phyloP scores from a whole-genome alignment of 192 early-diverging fungal species.

The Dissophora ornata region DNA sequence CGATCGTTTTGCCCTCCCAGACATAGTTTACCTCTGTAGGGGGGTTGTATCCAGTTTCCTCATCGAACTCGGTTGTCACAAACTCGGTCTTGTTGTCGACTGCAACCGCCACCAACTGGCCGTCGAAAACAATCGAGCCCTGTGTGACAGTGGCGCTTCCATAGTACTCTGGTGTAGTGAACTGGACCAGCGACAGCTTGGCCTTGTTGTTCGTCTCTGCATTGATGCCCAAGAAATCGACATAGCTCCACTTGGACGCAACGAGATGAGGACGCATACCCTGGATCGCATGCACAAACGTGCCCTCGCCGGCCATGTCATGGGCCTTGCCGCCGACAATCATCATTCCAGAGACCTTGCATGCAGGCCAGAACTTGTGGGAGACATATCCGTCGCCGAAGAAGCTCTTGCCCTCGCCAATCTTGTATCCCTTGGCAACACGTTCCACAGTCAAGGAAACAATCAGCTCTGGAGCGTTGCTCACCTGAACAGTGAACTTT shows the following conservation, averaged over 20 bases:
- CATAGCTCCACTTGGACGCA: slow-evolving; percentile 87
- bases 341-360: slow-evolving; percentile 76
- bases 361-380: slow-evolving; percentile 88
- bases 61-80: slow-evolving; percentile 71
- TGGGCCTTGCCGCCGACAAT: slow-evolving; percentile 74
- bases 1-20: slow-evolving; percentile 84
- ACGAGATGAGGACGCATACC: slow-evolving; percentile 87
- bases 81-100: slow-evolving; percentile 78
- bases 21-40: slow-evolving; percentile 77
- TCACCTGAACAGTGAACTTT: slow-evolving; percentile 65
- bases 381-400: slow-evolving; percentile 79
- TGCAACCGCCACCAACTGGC: slow-evolving; percentile 77
- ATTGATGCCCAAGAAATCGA: slow-evolving; percentile 66
- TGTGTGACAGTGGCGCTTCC: slow-evolving; percentile 79
- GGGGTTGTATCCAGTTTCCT: slow-evolving; percentile 87
- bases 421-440: slow-evolving; percentile 79
- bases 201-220: slow-evolving; percentile 66
- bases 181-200: slow-evolving; percentile 78
- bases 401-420: slow-evolving; percentile 83
- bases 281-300: slow-evolving; percentile 89
- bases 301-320: slow-evolving; percentile 75
- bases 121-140: slow-evolving; percentile 75
- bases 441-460: slow-evolving; percentile 77
- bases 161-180: slow-evolving; percentile 77
- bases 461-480: slow-evolving; percentile 70